phyloP scores from a whole-genome alignment of 78 protist species.

The Parvularia atlantis region DNA sequence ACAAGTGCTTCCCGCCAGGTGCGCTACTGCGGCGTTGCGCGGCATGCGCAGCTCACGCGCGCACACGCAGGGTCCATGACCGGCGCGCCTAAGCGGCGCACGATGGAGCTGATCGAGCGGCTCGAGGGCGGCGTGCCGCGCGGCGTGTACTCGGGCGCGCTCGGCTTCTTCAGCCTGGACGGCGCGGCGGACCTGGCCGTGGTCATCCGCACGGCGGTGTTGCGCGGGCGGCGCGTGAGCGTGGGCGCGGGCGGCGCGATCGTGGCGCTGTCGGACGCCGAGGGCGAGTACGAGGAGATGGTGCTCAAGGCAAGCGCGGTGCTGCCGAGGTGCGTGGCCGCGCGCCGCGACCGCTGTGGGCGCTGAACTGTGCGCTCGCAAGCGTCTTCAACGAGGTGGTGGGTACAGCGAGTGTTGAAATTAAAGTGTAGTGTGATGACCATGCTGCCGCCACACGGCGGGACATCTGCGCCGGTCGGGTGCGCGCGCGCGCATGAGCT shows the following conservation, averaged over 20 bases:
- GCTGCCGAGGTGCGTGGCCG: no score
- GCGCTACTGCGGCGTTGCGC: neutral
- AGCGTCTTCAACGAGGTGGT: no score
- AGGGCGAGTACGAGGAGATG: constrained; percentile 49
- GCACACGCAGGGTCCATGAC: constrained; percentile 50
- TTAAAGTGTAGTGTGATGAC: no score
- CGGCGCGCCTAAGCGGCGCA: constrained; percentile 60
- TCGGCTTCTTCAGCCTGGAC: constrained; percentile 42
- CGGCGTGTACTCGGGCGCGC: constrained; percentile 28
- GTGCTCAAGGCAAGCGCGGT: constrained; percentile 30
- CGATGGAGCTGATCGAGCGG: constrained; percentile 27
- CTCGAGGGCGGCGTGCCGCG: constrained; percentile 27
- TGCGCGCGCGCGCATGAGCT: no score
- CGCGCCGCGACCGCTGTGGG: no score
- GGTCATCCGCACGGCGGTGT: constrained; percentile 46
- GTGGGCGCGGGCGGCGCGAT: constrained; percentile 72
- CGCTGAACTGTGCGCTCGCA: no score
- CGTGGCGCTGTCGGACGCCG: constrained; percentile 39
- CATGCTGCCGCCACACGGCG: no score
- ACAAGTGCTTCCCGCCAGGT: constrained; percentile 31
- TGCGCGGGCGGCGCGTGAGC: neutral
- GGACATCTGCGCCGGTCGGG: no score
- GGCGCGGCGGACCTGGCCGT: constrained; percentile 43
- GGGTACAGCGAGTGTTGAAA: no score
- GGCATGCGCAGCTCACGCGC: neutral